Evolutionary conservation across 257 asterid genomes (phyloP), one percentile per base, ranked within the genome.

Genomic region (Solanum clarkiae): DNA sequence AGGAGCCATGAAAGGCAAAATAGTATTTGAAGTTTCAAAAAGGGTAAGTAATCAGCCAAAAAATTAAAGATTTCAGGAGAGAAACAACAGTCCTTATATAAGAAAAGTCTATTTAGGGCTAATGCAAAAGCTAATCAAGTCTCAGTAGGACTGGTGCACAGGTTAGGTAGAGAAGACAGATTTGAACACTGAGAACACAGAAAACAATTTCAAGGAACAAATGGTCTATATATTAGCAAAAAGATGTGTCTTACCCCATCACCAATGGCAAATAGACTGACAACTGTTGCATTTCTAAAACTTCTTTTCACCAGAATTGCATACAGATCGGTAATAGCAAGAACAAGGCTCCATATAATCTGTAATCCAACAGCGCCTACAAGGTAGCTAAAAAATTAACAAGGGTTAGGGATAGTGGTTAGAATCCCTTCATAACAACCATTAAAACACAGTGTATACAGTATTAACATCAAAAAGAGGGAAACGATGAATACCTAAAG

Each of bases 331-430:
- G 90, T 89, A 84, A 94, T 84, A 62, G 97, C 97, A 85, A 95
- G 92, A 72, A 89, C 83, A 59, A 94, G 90, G 90, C 99, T 95
- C 99, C 99, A 95, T 84, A 95, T 53, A 86, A 93, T 84, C 91
- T 95, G 99, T 91, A 95, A 90, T 79, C 95, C 92, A 82, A 92
- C 97, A 82, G 97, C 98, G 86, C 94, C 97, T 80, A 95, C 98
- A 57, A 95, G 98, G 88, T 93, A 93, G 86, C 98, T 95, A 84
- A 87, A 66, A 56, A 74, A 88, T 84, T 32, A 32, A 87, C 40
- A 88, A 75, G 69, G 88, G 79, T 59, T 86, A 42, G 68, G 14
- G 84, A 18, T 79, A 80, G 71, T 66, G 84, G 80, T 74, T 44
- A 90, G 8, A 85, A 70, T 69, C 83, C 63, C 80, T 88, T 36